phyloP scores from a whole-genome alignment of 108 stramenopile species.

The Skeletonema costatum region DNA sequence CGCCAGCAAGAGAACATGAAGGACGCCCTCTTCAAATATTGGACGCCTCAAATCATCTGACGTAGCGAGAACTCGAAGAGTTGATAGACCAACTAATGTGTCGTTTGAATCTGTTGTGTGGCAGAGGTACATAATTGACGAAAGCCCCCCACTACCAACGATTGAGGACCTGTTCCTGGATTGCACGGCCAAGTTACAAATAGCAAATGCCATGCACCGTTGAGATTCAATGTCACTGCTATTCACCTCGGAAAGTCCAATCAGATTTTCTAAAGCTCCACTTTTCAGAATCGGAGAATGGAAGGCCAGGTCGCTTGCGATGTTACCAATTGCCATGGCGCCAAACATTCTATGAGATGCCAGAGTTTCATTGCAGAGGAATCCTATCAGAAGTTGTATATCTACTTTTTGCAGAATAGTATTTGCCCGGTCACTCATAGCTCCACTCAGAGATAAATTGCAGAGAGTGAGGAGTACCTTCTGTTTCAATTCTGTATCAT shows the following conservation, averaged over 20 bases:
- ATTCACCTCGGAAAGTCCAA: conserved; percentile 53
- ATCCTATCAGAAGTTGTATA: conserved; percentile 63
- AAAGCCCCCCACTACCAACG: conserved; percentile 72
- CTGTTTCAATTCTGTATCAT: conserved; percentile 77
- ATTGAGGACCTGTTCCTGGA: conserved; percentile 52
- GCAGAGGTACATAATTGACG: conserved; percentile 72
- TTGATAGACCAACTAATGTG: conserved; percentile 67
- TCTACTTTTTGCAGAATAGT: conserved; percentile 65
- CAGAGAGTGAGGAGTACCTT: conserved; percentile 80
- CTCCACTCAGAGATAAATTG: conserved; percentile 81
- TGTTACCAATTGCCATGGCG: conserved; percentile 87
- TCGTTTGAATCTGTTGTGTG: conserved; percentile 64
- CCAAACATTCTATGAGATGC: conserved; percentile 86
- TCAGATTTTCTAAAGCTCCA: conserved; percentile 70
- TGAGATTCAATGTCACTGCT: conserved; percentile 71
- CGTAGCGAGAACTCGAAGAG: conserved; percentile 67
- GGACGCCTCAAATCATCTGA: conserved; percentile 51
- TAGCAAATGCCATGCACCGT: conserved; percentile 82
- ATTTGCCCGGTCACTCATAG: conserved; percentile 70
- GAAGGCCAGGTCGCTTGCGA: conserved; percentile 59
- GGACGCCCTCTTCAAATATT: conserved; percentile 67
- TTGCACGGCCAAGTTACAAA: conserved; percentile 80
- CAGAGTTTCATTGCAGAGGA: conserved; percentile 75
- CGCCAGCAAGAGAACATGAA: conserved; percentile 55
- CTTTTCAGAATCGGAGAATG: conserved; percentile 57